These are phyloP conservation scores for Cardamine occulta DNA, from an alignment of 345 rosid genomes.

Conservation along the genomic window DNA sequence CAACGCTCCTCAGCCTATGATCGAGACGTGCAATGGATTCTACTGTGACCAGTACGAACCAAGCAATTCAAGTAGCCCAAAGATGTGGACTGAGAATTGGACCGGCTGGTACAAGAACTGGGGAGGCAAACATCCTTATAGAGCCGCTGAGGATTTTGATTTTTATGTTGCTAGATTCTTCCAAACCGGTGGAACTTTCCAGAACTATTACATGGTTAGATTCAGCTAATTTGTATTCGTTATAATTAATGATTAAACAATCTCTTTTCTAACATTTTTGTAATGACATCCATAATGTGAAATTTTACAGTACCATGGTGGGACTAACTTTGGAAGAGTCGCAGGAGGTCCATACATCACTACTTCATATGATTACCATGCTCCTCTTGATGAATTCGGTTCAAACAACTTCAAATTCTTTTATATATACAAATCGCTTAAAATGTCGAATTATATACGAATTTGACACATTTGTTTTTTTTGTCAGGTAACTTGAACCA, in stretches of 20 bases:
- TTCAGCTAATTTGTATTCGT: background rate
- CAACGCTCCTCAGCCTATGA: conserved; percentile 64
- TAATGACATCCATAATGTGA: background rate
- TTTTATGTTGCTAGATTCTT: conserved; percentile 62
- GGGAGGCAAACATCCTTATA: conserved; percentile 58
- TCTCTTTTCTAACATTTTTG: background rate
- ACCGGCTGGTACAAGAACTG: conserved; percentile 71
- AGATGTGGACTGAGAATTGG: conserved; percentile 79
- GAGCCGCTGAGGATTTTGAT: conserved; percentile 70
- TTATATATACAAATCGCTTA: background rate
- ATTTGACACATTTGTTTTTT: background rate
- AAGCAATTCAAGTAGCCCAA: conserved; percentile 47
- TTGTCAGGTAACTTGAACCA: conserved; percentile 67
- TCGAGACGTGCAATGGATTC: conserved; percentile 60
- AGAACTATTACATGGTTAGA: conserved; percentile 72
- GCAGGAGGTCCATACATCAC: conserved; percentile 74
- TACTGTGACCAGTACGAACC: conserved; percentile 57
- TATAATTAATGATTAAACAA: background rate
- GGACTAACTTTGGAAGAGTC: conserved; percentile 66
- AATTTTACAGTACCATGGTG: conserved; percentile 64
- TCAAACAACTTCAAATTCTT: background rate
- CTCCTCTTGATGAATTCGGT: conserved; percentile 68
- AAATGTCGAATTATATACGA: background rate
- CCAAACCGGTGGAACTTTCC: conserved; percentile 60
- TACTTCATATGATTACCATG: conserved; percentile 65